These are phyloP conservation scores for Dryas drummondii DNA, from an alignment of 306 rosid genomes.

Conservation along the genomic window DNA sequence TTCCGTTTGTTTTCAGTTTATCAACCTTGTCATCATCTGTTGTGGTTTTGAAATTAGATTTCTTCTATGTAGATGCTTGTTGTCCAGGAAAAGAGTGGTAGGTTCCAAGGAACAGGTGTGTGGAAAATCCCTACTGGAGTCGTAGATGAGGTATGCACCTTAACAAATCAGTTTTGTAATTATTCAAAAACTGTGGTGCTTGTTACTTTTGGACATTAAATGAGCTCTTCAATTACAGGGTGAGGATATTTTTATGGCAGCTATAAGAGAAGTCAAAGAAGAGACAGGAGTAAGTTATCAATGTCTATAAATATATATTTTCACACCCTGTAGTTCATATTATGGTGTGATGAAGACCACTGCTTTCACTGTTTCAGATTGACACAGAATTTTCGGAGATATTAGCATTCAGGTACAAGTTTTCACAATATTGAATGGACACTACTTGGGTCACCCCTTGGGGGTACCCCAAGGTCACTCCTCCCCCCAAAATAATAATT, in stretches of 20 bases:
- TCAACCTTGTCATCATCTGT: conserved; percentile 7
- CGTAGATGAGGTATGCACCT: conserved; percentile 65
- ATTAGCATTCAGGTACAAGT: conserved; percentile 72
- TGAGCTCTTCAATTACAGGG: conserved; percentile 48
- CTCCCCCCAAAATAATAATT: too few relatives aligned
- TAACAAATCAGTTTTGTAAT: conserved; percentile 9
- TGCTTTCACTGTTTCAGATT: conserved; percentile 54
- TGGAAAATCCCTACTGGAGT: conserved; percentile 94
- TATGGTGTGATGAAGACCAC: conserved; percentile 12
- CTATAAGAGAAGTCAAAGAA: conserved; percentile 82
- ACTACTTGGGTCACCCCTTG: too few relatives aligned
- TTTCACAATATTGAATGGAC: not conserved
- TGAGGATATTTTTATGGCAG: conserved; percentile 73
- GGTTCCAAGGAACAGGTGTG: conserved; percentile 58
- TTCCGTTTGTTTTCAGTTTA: not conserved
- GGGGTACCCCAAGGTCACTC: too few relatives aligned
- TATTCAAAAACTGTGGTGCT: not conserved
- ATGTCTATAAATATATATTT: not conserved
- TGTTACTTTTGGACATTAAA: conserved; percentile 10
- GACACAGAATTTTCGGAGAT: conserved; percentile 71
- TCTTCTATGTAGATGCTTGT: conserved; percentile 55
- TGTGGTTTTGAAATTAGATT: conserved; percentile 13
- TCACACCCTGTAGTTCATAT: not conserved
- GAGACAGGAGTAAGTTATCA: conserved; percentile 81
- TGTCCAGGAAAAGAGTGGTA: conserved; percentile 83